Base-by-base conservation (phyloP, 495 filamentous ascomycete species). In the Talaromyces trachyspermus region DNA sequence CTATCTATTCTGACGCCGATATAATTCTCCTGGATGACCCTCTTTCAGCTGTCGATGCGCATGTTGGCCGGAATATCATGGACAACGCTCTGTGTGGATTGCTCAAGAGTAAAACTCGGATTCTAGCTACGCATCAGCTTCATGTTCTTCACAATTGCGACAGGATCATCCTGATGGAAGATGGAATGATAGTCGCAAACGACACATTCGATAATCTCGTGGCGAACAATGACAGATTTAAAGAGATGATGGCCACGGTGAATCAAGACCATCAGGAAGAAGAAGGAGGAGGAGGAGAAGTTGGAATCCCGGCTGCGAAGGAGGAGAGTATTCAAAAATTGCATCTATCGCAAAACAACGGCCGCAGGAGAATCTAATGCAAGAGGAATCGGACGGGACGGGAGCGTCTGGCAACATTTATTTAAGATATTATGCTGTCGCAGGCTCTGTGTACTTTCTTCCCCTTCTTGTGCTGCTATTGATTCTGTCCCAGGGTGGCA, bases 381-480 rank as follows among this genome's bases (percentile, higher is more conserved):
- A 94, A 57, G 73, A 83, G 19, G 91, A 98, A 68, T 91, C 96
- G 54, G 73, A 84, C 41, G 86, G 86, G 0, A 78, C 81, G n/a
- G 86, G 81, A 40, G 88, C 96, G 0, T 76, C 85, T 0, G 91
- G 85, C 87, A 75, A 69, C 10, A 85, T 95, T 3, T 97, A 91
- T 69, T 63, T 66, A 29, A 79, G 84, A 1, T 97, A 96, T 55
- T 75, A 95, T 53, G 66, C 64, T 48, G 88, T 91, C 2, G 88
- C 87, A 2, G 91, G 91, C 5, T 79, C 75, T 27, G 70, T 88
- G 12, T 65, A 86, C 43, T 83, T 89, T 37, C 78, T 74, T 0
- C 70, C 85, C 0, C 30, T 84, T 5, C 66, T 94, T 3, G 11
- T 95, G 2, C 18, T 78, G 12, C 61, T 94, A 5, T 73, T 95